A percentile compares a stretch with the other conserved stretches of the same genome.
phyloP scores from a whole-genome alignment of 148 eudicot genomes.

The Camellia granthamiana region DNA sequence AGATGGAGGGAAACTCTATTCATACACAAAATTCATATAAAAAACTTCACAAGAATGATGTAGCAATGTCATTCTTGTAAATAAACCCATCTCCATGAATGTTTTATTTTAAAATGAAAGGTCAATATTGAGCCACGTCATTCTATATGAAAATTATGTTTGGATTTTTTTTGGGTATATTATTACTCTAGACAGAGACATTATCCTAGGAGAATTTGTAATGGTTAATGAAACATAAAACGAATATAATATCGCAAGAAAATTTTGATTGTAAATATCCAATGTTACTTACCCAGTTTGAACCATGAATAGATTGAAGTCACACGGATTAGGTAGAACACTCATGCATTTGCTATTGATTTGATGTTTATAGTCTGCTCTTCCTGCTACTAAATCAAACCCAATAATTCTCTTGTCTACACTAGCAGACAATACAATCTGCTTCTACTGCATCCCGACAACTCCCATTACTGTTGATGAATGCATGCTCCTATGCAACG shows the following conservation, averaged over 20 bases:
- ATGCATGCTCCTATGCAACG: conserved; percentile 65
- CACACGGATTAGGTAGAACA: conserved; percentile 83
- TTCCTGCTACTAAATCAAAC: conserved; percentile 60
- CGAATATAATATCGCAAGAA: not conserved
- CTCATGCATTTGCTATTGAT: conserved; percentile 96
- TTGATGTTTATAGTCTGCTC: conserved; percentile 77
- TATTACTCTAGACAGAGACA: too few relatives aligned
- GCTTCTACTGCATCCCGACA: conserved; percentile 81
- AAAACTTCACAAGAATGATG: too few relatives aligned
- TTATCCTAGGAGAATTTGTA: not conserved
- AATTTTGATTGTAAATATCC: not conserved
- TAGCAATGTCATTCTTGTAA: too few relatives aligned
- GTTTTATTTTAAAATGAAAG: too few relatives aligned
- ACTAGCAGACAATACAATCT: conserved; percentile 73
- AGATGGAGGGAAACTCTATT: too few relatives aligned
- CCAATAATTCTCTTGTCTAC: conserved; percentile 84
- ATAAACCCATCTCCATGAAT: too few relatives aligned
- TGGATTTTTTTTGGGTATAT: not conserved
- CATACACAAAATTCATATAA: too few relatives aligned
- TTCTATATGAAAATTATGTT: too few relatives aligned
- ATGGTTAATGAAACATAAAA: not conserved
- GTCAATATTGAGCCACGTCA: too few relatives aligned
- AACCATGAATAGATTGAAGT: conserved; percentile 90
- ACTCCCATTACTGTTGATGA: conserved; percentile 97
- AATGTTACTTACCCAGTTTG: conserved; percentile 75